phyloP scores from a whole-genome alignment of 192 early-diverging fungal species.

The Backusella parvicylindrica region DNA sequence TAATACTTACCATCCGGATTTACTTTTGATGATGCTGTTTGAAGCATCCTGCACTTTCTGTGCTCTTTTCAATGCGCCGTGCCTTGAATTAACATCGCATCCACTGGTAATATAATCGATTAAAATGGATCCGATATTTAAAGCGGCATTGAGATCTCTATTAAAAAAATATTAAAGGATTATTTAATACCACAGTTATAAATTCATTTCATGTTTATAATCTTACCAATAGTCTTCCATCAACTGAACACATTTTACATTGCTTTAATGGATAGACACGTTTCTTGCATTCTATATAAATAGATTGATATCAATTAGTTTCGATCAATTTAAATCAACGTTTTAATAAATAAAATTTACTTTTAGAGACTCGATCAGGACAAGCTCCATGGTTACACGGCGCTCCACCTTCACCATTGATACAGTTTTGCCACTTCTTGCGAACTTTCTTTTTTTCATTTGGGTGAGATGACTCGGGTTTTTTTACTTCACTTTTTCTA shows the following conservation, averaged over 20 bases:
- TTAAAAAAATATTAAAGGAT: neutral
- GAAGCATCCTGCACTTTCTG: neutral
- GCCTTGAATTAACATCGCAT: neutral
- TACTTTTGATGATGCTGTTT: neutral
- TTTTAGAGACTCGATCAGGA: neutral
- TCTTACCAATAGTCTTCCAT: neutral
- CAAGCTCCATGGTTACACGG: neutral
- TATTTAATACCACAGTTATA: too few relatives aligned
- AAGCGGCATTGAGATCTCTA: neutral
- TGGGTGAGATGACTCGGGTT: neutral
- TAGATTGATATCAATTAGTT: neutral
- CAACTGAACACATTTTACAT: neutral
- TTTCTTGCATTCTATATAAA: neutral
- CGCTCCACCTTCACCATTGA: neutral
- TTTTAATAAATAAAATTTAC: neutral
- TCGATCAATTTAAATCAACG: neutral
- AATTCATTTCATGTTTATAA: neutral
- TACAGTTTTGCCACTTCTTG: neutral
- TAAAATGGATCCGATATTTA: neutral
- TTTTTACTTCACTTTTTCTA: neutral
- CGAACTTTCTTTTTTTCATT: neutral
- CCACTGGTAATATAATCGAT: neutral
- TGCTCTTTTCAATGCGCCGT: neutral
- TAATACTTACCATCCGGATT: too few relatives aligned
- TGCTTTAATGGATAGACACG: neutral